phyloP scores from a whole-genome alignment of 495 filamentous ascomycete genomes.

The Hypoxylon lenormandii region DNA sequence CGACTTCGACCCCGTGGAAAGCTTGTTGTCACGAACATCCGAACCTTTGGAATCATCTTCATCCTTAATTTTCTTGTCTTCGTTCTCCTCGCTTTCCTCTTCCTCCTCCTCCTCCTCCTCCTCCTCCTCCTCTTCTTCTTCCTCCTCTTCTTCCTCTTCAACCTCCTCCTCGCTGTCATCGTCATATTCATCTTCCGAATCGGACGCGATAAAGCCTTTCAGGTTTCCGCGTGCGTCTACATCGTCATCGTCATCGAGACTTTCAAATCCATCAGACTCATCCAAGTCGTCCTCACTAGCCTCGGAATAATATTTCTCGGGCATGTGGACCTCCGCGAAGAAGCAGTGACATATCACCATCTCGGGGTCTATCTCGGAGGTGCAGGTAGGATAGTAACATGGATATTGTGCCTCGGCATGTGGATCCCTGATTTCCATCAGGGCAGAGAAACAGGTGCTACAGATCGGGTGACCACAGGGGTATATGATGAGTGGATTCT shows the following conservation, averaged over 20 bases:
- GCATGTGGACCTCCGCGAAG: constrained; percentile 81
- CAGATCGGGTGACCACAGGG: constrained; percentile 90
- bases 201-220: constrained; percentile 69
- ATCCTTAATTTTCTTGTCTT: no score
- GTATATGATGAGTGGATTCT: constrained; percentile 81
- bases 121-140: constrained; percentile 48
- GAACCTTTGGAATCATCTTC: neutral
- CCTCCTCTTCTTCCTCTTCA: constrained; percentile 40
- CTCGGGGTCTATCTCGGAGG: constrained; percentile 69
- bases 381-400: constrained; percentile 77
- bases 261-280: constrained; percentile 51
- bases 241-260: constrained; percentile 56
- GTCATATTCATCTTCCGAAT: constrained; percentile 52
- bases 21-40: neutral
- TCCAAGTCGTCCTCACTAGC: constrained; percentile 44
- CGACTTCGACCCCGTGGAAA: neutral
- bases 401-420: constrained; percentile 69
- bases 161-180: constrained; percentile 34
- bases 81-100: neutral
- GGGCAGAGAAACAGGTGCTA: constrained; percentile 78
- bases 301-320: constrained; percentile 54
- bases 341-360: constrained; percentile 77
- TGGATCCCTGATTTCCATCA: constrained; percentile 72
- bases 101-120: constrained; percentile 20
- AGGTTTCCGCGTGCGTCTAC: constrained; percentile 62